Evolutionary conservation across 345 rosid species (phyloP).

Genomic region (Populus davidiana): DNA sequence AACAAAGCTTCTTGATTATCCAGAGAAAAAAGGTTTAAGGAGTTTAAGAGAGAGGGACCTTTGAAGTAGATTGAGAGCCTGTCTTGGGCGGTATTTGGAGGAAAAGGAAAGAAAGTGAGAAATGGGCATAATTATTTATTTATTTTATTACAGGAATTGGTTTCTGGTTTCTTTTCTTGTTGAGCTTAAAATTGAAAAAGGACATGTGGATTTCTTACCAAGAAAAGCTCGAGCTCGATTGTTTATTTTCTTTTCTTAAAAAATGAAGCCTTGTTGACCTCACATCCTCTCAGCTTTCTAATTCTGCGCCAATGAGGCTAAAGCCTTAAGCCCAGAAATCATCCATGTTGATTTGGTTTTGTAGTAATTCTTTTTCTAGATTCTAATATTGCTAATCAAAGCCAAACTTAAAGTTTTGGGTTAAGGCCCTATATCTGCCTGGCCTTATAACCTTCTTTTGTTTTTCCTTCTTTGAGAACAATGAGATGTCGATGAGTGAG

Average conservation of each 20-base stretch:
- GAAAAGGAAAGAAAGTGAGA: slow-evolving; percentile 14
- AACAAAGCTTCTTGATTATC: background rate
- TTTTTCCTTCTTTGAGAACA: no score
- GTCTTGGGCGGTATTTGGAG: slow-evolving; percentile 5
- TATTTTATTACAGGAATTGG: background rate
- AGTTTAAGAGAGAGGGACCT: slow-evolving; percentile 17
- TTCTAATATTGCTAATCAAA: no score
- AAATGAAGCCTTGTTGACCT: background rate
- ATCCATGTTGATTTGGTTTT: no score
- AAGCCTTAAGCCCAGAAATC: no score
- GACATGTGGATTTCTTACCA: background rate
- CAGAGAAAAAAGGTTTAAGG: background rate
- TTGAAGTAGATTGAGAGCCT: slow-evolving; percentile 11
- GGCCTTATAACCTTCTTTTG: no score
- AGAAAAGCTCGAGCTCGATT: background rate
- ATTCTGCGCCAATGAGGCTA: no score
- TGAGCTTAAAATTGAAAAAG: background rate
- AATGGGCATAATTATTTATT: background rate
- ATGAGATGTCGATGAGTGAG: no score
- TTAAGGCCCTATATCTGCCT: no score
- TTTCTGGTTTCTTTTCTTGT: background rate
- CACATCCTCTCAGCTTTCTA: no score
- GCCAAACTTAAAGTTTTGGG: no score
- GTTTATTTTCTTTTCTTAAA: background rate
- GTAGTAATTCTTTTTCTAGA: no score